Conservation (phyloP, 2,329 filamentous ascomycete genomes). For the Scedosporium apiospermum region DNA sequence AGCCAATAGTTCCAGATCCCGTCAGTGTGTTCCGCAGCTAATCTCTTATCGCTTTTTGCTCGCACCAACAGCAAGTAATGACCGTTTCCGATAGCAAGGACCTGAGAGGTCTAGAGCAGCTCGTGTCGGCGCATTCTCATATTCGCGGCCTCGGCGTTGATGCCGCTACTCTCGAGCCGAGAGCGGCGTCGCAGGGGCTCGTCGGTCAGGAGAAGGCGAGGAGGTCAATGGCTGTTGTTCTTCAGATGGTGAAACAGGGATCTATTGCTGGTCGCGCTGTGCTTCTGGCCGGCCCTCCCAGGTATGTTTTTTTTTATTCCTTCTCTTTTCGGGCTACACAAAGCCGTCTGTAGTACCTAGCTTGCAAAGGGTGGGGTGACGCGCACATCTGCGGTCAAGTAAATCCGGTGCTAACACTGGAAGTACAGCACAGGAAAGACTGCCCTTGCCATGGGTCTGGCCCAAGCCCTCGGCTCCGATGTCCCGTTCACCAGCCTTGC, state of each 20-base stretch:
- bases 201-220: constrained; percentile 95
- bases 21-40: constrained; percentile 8
- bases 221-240: constrained; percentile 89
- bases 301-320: constrained; percentile 30
- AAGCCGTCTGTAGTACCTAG: neutral
- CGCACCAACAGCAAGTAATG: constrained; percentile 43
- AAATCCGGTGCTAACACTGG: neutral
- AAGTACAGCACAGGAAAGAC: constrained; percentile 81
- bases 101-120: constrained; percentile 78
- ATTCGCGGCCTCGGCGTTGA: constrained; percentile 94
- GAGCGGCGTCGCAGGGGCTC: constrained; percentile 77
- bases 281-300: constrained; percentile 88
- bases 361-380: neutral
- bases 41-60: constrained; percentile 10
- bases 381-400: neutral
- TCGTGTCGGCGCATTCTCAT: constrained; percentile 97
- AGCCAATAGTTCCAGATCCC: neutral
- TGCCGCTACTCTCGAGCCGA: constrained; percentile 79
- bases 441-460: constrained; percentile 97
- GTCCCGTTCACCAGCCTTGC: constrained; percentile 95
- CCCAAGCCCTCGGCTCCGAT: constrained; percentile 86
- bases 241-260: constrained; percentile 98
- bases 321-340: neutral
- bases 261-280: constrained; percentile 96
- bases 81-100: constrained; percentile 94